Conservation (phyloP, 257 asterid species). For the Jacaranda mimosifolia region DNA sequence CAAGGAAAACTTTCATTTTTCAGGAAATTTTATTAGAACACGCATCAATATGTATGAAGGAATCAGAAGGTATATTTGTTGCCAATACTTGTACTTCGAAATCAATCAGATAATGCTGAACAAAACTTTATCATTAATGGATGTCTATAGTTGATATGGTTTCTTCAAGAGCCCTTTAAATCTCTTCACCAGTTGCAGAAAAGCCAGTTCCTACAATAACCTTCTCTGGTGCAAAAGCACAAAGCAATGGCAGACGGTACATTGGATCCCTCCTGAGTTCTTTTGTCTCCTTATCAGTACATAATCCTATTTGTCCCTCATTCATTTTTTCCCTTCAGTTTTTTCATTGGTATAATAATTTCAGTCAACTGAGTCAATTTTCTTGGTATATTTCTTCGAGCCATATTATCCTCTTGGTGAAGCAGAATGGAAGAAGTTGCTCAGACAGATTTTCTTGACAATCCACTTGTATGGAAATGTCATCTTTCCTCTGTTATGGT, state of each 20-base stretch:
- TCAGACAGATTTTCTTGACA: not conserved
- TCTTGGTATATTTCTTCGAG: not conserved
- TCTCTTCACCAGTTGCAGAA: not conserved
- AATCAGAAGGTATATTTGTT: not conserved
- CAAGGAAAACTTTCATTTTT: slow-evolving; percentile 1
- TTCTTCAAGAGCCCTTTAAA: not conserved
- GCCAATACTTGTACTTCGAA: no score
- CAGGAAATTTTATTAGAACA: not conserved
- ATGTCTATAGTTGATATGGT: not conserved
- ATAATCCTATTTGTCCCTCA: no score
- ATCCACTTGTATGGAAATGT: not conserved
- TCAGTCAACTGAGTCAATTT: not conserved
- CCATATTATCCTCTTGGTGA: not conserved
- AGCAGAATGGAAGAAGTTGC: not conserved
- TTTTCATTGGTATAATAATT: not conserved
- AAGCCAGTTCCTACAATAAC: not conserved
- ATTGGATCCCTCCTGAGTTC: no score
- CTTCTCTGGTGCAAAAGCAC: not conserved
- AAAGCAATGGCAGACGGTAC: no score
- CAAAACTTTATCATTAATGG: not conserved
- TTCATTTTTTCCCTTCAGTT: no score
- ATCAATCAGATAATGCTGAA: not conserved
- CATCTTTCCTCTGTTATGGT: not conserved
- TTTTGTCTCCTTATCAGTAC: no score
- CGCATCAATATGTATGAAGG: not conserved